Percentiles rank a stretch among this genome's conserved stretches.
phyloP scores from a whole-genome alignment of 768 basidiomycete genomes.

The Pleurotus ostreatus region DNA sequence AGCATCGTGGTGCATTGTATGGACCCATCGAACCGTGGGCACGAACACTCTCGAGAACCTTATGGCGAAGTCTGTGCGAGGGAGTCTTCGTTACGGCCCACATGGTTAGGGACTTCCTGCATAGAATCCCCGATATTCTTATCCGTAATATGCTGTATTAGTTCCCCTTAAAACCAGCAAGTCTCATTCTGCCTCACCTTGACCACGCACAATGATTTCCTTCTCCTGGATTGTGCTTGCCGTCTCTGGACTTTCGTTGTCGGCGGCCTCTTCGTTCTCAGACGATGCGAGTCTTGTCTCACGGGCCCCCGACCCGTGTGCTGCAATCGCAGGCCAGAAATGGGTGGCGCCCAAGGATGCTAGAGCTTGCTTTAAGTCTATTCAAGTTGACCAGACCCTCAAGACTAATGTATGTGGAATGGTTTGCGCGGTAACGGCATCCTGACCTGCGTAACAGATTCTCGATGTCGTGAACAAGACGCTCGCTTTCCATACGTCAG shows the following conservation, averaged over 20 bases:
- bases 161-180: neutral
- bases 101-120: neutral
- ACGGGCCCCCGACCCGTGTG: conserved; percentile 39
- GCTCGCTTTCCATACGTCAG: conserved; percentile 57
- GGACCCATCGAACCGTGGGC: neutral
- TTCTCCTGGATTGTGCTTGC: conserved; percentile 1
- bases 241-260: conserved; percentile 1
- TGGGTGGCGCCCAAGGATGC: conserved; percentile 52
- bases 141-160: conserved; percentile 1
- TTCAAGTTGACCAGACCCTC: conserved; percentile 39
- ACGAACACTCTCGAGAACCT: neutral
- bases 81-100: neutral
- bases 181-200: neutral
- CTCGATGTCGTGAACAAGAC: conserved; percentile 57
- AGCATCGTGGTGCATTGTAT: neutral
- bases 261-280: neutral
- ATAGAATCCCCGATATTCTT: neutral
- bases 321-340: conserved; percentile 47
- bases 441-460: conserved; percentile 31
- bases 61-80: conserved; percentile 5
- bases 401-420: conserved; percentile 45
- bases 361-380: conserved; percentile 46
- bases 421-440: neutral
- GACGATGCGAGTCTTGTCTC: neutral
- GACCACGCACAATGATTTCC: conserved; percentile 5